Percentiles rank a stretch among this genome's conserved stretches.
Evolutionary conservation across 176 grass and related monocot genomes (phyloP).

Genomic region (Poa pratensis): DNA sequence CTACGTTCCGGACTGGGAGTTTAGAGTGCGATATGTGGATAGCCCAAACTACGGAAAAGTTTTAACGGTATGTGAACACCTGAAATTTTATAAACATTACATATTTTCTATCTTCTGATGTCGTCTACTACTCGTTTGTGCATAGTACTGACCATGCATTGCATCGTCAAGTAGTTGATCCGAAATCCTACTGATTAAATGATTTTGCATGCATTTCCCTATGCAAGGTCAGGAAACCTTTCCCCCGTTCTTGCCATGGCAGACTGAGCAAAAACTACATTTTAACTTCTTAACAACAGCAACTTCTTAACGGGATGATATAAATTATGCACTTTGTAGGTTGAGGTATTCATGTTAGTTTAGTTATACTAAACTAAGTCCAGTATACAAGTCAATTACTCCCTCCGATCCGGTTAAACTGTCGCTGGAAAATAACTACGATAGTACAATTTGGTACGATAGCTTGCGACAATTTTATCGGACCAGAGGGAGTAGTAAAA

Average conservation of each 20-base stretch:
- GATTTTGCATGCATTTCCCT: neutral
- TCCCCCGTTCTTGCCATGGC: neutral
- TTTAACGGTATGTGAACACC: conserved; percentile 51
- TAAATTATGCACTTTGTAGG: neutral
- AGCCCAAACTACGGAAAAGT: conserved; percentile 64
- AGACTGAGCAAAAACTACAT: neutral
- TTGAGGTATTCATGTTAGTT: neutral
- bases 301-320: neutral
- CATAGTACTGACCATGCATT: neutral
- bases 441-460: no score
- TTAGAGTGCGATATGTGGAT: conserved; percentile 62
- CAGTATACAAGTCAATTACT: neutral
- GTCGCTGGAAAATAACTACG: no score
- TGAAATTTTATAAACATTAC: neutral
- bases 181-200: neutral
- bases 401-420: no score
- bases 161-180: neutral
- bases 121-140: neutral
- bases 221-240: neutral
- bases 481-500: neutral
- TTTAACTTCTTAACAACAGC: neutral
- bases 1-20: conserved; percentile 91
- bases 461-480: no score
- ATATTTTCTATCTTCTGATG: neutral
- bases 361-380: neutral